Evolutionary conservation across 2,329 filamentous ascomycete species (phyloP).

Genomic region (Immersiporthe knoxdaviesiana): DNA sequence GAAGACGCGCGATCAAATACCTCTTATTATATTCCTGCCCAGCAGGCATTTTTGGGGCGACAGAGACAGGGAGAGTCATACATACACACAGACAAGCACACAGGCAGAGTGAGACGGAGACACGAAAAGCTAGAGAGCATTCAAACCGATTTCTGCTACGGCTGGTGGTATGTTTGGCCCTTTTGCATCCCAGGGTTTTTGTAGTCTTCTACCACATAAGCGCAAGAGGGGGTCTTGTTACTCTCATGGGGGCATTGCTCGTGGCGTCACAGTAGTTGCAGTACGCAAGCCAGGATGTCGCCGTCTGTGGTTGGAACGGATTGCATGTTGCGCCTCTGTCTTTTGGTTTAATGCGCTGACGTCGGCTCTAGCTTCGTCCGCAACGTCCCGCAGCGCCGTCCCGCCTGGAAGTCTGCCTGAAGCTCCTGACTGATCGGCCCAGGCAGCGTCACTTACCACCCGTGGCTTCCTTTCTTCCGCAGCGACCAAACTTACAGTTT

Average conservation of each 20-base stretch:
- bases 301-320: slow-evolving; percentile 5
- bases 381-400: slow-evolving; percentile 7
- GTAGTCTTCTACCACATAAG: not conserved
- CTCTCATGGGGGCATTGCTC: not conserved
- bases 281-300: not conserved
- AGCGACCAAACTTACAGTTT: slow-evolving; percentile 11
- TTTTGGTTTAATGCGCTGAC: slow-evolving; percentile 51
- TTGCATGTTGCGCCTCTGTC: slow-evolving; percentile 23
- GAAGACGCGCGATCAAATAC: not conserved
- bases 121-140: not conserved
- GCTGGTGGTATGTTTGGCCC: slow-evolving; percentile 3
- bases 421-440: slow-evolving; percentile 2
- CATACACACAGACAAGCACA: not conserved
- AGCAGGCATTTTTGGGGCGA: not conserved
- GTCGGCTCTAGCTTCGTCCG: slow-evolving; percentile 39
- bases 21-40: not conserved
- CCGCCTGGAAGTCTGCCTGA: slow-evolving; percentile 6
- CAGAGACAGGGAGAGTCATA: not conserved
- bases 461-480: slow-evolving; percentile 11
- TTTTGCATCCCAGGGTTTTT: not conserved
- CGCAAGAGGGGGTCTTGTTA: not conserved
- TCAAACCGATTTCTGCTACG: not conserved
- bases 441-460: slow-evolving; percentile 12
- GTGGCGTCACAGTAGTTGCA: not conserved
- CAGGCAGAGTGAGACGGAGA: not conserved